Percentiles rank a stretch among this genome's conserved stretches.
Evolutionary conservation across 768 basidiomycete species (phyloP).

Genomic region (Floccularia luteovirens): DNA sequence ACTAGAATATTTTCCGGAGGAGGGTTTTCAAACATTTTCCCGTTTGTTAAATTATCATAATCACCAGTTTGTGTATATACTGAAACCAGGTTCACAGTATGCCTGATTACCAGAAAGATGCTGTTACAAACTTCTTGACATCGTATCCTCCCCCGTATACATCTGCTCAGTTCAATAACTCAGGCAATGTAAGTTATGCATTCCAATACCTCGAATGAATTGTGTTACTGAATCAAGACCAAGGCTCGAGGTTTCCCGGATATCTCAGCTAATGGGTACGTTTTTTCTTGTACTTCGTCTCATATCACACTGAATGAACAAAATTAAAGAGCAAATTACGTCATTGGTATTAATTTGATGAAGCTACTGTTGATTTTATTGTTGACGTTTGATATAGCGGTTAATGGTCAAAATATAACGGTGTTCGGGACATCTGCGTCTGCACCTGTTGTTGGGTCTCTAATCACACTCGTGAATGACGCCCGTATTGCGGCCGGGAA

Average conservation of each 20-base stretch:
- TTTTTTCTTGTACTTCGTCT: neutral
- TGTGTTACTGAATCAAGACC: neutral
- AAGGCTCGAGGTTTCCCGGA: slow-evolving; percentile 44
- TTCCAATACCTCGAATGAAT: neutral
- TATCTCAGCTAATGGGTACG: slow-evolving; percentile 39
- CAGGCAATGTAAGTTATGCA: slow-evolving; percentile 21
- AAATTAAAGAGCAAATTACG: slow-evolving; percentile 25
- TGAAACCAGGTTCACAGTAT: slow-evolving; percentile 11
- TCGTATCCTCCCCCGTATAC: slow-evolving; percentile 31
- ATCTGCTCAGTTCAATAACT: slow-evolving; percentile 35
- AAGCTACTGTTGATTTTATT: no score
- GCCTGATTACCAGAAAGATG: slow-evolving; percentile 36
- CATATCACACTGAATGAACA: neutral
- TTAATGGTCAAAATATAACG: no score
- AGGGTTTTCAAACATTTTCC: slow-evolving; percentile 41
- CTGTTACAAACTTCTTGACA: slow-evolving; percentile 30
- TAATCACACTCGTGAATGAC: slow-evolving; percentile 47
- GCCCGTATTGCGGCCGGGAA: slow-evolving; percentile 36
- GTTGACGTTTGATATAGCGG: no score
- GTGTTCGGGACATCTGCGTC: slow-evolving; percentile 45
- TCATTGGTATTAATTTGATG: slow-evolving; percentile 18
- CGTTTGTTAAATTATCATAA: slow-evolving; percentile 12
- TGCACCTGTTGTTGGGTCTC: slow-evolving; percentile 39
- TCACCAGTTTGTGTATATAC: neutral
- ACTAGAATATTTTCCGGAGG: slow-evolving; percentile 40